Conservation (phyloP, 176 grass and related monocot species). For the Urochloa ruziziensis region DNA sequence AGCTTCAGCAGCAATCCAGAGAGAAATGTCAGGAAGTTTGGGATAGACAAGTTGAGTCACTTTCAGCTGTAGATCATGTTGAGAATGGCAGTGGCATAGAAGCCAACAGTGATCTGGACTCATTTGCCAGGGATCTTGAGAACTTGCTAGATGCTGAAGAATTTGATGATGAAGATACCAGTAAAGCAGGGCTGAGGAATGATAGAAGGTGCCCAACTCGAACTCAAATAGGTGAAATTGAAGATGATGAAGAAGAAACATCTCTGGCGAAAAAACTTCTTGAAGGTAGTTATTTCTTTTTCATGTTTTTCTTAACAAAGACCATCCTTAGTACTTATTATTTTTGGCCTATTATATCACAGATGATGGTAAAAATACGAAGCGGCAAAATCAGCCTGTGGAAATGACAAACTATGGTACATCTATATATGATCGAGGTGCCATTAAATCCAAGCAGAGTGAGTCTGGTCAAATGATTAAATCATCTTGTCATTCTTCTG, state of each 20-base stretch:
- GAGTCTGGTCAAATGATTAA: slow-evolving; percentile 48
- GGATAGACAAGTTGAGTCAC: slow-evolving; percentile 87
- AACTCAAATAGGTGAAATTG: slow-evolving; percentile 60
- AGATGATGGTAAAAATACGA: slow-evolving; percentile 64
- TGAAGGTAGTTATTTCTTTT: slow-evolving; percentile 56
- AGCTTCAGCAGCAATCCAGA: slow-evolving; percentile 87
- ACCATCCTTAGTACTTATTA: slow-evolving; percentile 14
- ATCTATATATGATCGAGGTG: slow-evolving; percentile 15
- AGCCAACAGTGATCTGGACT: slow-evolving; percentile 80
- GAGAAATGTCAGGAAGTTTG: slow-evolving; percentile 99
- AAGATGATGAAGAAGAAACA: slow-evolving; percentile 79
- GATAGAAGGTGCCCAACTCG: slow-evolving; percentile 57
- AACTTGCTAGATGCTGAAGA: slow-evolving; percentile 92
- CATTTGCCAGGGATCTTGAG: slow-evolving; percentile 95
- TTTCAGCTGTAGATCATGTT: slow-evolving; percentile 66
- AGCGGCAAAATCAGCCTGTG: slow-evolving; percentile 53
- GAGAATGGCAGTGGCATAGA: slow-evolving; percentile 78
- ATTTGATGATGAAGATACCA: slow-evolving; percentile 68
- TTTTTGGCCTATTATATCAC: slow-evolving; percentile 26
- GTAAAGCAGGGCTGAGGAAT: slow-evolving; percentile 48
- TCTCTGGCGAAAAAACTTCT: slow-evolving; percentile 66
- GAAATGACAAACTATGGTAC: slow-evolving; percentile 36
- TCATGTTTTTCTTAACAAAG: slow-evolving; percentile 10
- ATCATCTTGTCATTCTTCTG: slow-evolving; percentile 26
- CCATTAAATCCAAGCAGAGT: slow-evolving; percentile 46